These are phyloP conservation scores for Chlamydomonas sp. DNA, from an alignment of 139 green algal genomes.

Conservation along the genomic window DNA sequence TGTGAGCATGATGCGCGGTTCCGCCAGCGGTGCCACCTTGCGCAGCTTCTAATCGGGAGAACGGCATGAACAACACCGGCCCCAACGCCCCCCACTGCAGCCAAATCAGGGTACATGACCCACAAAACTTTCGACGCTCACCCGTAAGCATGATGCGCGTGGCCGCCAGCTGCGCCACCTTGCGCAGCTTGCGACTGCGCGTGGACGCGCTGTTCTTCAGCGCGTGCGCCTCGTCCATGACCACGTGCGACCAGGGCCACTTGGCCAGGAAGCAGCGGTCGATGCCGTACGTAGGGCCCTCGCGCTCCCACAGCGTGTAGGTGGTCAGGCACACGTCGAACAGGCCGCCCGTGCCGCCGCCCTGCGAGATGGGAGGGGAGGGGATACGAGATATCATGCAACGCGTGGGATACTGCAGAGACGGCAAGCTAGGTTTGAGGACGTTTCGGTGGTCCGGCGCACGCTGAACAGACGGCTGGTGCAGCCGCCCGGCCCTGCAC, in stretches of 20 bases:
- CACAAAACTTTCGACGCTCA: not conserved
- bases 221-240: constrained; percentile 81
- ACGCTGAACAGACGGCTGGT: not conserved
- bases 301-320: constrained; percentile 94
- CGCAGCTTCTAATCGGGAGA: constrained; percentile 53
- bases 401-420: no score
- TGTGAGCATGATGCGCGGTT: constrained; percentile 89
- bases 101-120: no score
- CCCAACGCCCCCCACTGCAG: no score
- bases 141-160: constrained; percentile 89
- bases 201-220: constrained; percentile 85
- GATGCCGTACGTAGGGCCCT: constrained; percentile 51
- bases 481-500: not conserved
- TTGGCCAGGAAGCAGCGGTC: constrained; percentile 70
- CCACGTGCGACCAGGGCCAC: constrained; percentile 78
- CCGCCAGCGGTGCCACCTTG: constrained; percentile 83
- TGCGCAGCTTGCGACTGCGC: constrained; percentile 64
- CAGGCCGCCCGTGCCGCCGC: constrained; percentile 34
- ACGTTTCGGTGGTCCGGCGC: not conserved
- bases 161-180: constrained; percentile 87
- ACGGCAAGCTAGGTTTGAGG: constrained; percentile 7
- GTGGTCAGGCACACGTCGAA: constrained; percentile 93
- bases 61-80: not conserved
- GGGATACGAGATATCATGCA: no score
- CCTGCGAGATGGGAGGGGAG: not conserved